Evolutionary conservation across 192 early-diverging fungal species (phyloP), one percentile per base, ranked within the genome.

Genomic region (Rhizophagus sp.): DNA sequence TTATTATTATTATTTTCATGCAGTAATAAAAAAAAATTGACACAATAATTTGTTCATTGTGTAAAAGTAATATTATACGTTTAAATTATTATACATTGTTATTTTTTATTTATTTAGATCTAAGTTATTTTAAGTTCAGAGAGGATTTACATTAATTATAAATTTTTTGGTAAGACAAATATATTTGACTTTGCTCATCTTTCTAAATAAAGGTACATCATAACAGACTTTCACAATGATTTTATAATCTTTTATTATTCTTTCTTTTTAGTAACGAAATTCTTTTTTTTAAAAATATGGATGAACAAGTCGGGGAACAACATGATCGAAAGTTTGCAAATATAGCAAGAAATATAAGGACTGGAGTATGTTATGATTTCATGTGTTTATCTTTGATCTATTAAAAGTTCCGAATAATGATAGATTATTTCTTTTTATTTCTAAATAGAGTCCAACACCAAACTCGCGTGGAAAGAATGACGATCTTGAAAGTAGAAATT

Each of bases 401-500:
- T 30, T 4, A 33, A 52, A 57, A 30, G 27, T 25, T 74, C 15
- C 10, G 5, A 33, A 34, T 57, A 13, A 25, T 61, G 7, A 30
- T 49, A 30, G 3, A 30, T 25, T 2, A 44, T 57, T 74, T 10
- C 3, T 25, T 74, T n/a, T 15, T 36, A 36, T 36, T 33, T 61
- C 19, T 52, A 30, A 15, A 73, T 30, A 76, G 75, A 76, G 75
- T 44, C 75, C 75, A 24, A 76, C 75, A 25, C 62, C 62, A 17
- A 64, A 27, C 44, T 34, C 30, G 8, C 10, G 22, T 4, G 27
- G 73, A 57, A 65, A 12, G 25, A 12, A 65, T 33, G 75, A 76
- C 10, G 75, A 76, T 13, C 33, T 76, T 24, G 75, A 76, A 41
- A 76, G 62, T 65, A n/a, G 75, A 22, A 76, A 76, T 76, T 76